Conservation (phyloP, 1,139 yeast species). For the Protomyces inouyei region DNA sequence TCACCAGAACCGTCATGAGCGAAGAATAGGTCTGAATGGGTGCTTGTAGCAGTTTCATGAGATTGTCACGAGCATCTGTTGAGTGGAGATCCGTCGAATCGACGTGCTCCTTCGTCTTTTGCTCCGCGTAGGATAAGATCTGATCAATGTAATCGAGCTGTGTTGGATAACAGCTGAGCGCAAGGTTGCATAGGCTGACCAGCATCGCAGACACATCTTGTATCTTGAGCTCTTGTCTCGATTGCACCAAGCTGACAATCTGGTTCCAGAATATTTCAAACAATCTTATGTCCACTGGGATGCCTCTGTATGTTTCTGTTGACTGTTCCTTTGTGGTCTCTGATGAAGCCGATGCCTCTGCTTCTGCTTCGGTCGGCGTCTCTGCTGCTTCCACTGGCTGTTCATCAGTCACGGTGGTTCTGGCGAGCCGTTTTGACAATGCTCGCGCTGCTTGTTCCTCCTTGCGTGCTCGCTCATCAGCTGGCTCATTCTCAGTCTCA, state of each 20-base stretch:
- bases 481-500: slow-evolving; percentile 35
- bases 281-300: slow-evolving; percentile 29
- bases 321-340: background rate
- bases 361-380: background rate
- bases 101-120: slow-evolving; percentile 43
- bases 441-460: slow-evolving; percentile 31
- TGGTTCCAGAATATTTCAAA: slow-evolving; percentile 32
- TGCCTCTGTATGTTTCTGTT: slow-evolving; percentile 11
- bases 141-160: slow-evolving; percentile 57
- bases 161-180: slow-evolving; percentile 63
- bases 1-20: slow-evolving; percentile 39
- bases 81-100: slow-evolving; percentile 36
- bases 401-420: slow-evolving; percentile 28
- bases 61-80: slow-evolving; percentile 43
- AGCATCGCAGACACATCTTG: slow-evolving; percentile 63
- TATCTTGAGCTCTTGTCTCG: slow-evolving; percentile 59
- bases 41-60: slow-evolving; percentile 53
- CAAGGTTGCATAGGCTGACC: slow-evolving; percentile 58
- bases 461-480: slow-evolving; percentile 31
- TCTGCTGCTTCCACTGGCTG: background rate
- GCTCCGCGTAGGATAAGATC: slow-evolving; percentile 56
- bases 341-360: slow-evolving; percentile 14
- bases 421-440: slow-evolving; percentile 31
- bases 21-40: slow-evolving; percentile 50
- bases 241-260: slow-evolving; percentile 47